A percentile compares a stretch with the other conserved stretches of the same genome.
phyloP scores from a whole-genome alignment of 805 yeast species.

The Pichia paraexigua region DNA sequence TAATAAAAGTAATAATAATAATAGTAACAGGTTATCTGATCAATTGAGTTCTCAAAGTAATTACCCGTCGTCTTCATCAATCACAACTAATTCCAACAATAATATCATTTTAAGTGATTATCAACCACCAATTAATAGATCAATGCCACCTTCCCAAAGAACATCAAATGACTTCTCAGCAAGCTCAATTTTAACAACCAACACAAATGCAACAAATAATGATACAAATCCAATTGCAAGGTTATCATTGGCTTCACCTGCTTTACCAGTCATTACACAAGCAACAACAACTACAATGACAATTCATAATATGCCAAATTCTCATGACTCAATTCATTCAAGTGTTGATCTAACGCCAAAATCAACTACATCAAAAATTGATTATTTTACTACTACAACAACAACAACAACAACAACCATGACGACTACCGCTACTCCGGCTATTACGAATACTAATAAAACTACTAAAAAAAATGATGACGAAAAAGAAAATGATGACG shows the following conservation, averaged over 20 bases:
- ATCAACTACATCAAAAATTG: neutral
- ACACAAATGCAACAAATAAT: constrained; percentile 4
- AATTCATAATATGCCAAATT: neutral
- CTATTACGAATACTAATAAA: neutral
- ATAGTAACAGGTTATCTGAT: neutral
- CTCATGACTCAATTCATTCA: neutral
- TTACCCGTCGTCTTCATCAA: neutral
- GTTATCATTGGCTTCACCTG: constrained; percentile 27
- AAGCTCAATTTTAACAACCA: constrained; percentile 2
- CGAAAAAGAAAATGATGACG: neutral
- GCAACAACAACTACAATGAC: constrained; percentile 29
- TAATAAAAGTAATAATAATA: neutral
- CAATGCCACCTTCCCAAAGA: constrained; percentile 11
- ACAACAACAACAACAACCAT: neutral
- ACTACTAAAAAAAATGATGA: neutral
- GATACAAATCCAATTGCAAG: constrained; percentile 22
- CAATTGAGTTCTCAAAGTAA: neutral
- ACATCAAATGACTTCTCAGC: constrained; percentile 12
- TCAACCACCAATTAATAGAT: neutral
- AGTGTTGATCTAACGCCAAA: neutral
- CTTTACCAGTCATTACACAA: constrained; percentile 30
- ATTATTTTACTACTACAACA: neutral
- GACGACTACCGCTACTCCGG: neutral
- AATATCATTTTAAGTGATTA: neutral
- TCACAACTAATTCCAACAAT: neutral